Conservation (phyloP, 78 protist genomes). For the Bodo saltans region DNA sequence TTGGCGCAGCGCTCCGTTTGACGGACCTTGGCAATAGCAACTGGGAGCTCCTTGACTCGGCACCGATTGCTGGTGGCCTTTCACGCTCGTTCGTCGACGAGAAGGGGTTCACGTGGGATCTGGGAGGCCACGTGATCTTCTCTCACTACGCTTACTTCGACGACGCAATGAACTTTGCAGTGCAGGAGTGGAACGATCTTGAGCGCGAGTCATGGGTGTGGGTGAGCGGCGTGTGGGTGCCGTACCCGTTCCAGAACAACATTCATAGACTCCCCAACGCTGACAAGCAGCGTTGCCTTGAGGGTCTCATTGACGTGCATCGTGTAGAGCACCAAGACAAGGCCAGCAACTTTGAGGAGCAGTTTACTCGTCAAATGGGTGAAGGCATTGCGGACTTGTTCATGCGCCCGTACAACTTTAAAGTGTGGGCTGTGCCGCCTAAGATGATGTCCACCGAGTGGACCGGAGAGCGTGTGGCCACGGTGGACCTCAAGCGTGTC, state of each 20-base stretch:
- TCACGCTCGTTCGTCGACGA: constrained; percentile 8
- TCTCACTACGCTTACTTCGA: constrained; percentile 36
- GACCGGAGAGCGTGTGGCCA: constrained; percentile 43
- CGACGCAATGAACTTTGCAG: not conserved
- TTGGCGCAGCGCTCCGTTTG: constrained; percentile 31
- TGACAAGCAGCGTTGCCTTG: not conserved
- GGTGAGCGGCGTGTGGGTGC: constrained; percentile 1
- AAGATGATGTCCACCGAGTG: constrained; percentile 5
- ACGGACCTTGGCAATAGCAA: constrained; percentile 13
- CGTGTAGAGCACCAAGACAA: not conserved
- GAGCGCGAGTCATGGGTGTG: constrained; percentile 20
- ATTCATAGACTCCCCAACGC: constrained; percentile 11
- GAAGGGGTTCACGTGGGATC: constrained; percentile 24
- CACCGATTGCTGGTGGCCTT: not conserved
- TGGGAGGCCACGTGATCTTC: constrained; percentile 38
- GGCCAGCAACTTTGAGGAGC: not conserved
- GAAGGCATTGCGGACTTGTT: constrained; percentile 9
- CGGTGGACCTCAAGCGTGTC: not conserved
- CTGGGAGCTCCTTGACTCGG: constrained; percentile 10
- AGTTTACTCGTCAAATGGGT: constrained; percentile 1
- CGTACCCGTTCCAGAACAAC: constrained; percentile 37
- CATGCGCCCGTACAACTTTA: constrained; percentile 38
- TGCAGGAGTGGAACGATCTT: not conserved
- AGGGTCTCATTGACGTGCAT: not conserved
- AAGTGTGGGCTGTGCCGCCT: constrained; percentile 39